phyloP scores from a whole-genome alignment of 768 basidiomycete genomes.

The Auriscalpium orientale region DNA sequence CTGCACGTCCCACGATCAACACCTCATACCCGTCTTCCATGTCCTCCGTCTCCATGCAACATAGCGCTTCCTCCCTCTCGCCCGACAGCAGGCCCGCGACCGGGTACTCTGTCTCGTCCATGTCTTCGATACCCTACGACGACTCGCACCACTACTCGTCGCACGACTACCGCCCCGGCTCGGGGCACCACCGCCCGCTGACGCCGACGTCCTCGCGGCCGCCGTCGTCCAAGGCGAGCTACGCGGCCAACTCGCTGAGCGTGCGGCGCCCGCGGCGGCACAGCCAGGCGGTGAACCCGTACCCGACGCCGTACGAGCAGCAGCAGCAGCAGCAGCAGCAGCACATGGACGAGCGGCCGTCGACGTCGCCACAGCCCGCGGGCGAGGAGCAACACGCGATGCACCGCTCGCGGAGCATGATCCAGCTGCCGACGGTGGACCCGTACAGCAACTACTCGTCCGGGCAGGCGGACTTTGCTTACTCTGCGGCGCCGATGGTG shows the following conservation, averaged over 20 bases:
- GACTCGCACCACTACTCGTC: slow-evolving; percentile 37
- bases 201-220: slow-evolving; percentile 66
- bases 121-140: slow-evolving; percentile 53
- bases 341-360: slow-evolving; percentile 20
- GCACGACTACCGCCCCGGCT: slow-evolving; percentile 66
- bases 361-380: slow-evolving; percentile 17
- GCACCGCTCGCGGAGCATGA: slow-evolving; percentile 79
- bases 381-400: slow-evolving; percentile 40
- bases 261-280: slow-evolving; percentile 71
- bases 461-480: slow-evolving; percentile 67
- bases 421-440: slow-evolving; percentile 68
- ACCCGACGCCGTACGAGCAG: slow-evolving; percentile 72
- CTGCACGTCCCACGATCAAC: slow-evolving; percentile 57
- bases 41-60: slow-evolving; percentile 39
- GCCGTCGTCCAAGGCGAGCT: slow-evolving; percentile 56
- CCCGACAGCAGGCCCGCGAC: slow-evolving; percentile 83
- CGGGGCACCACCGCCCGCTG: slow-evolving; percentile 57
- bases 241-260: slow-evolving; percentile 47
- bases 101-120: slow-evolving; percentile 79
- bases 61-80: slow-evolving; percentile 63
- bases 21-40: slow-evolving; percentile 49
- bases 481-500: slow-evolving; percentile 48
- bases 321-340: no score
- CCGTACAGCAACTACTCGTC: slow-evolving; percentile 19
- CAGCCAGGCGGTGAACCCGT: slow-evolving; percentile 83